Conservation (phyloP, 2,329 filamentous ascomycete genomes). For the Zymoseptoria brevis region DNA sequence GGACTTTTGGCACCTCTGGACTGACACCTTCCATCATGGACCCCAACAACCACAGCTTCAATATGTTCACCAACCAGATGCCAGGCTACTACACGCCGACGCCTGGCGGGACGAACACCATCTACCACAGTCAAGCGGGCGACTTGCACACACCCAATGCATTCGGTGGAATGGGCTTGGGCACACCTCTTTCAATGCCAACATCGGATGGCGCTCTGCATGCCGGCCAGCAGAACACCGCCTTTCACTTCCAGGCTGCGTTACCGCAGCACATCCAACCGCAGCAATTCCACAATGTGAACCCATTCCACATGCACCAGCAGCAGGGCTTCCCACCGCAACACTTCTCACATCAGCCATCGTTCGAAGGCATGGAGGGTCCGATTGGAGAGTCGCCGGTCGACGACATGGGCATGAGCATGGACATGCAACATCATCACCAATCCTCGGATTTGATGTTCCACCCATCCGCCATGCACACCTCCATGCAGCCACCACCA, state of each 20-base stretch:
- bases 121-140: conserved; percentile 76
- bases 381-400: conserved; percentile 58
- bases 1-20: conserved; percentile 46
- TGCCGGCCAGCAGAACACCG: conserved; percentile 47
- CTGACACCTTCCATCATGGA: conserved; percentile 87
- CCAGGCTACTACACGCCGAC: conserved; percentile 84
- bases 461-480: conserved; percentile 41
- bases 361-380: conserved; percentile 66
- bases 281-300: conserved; percentile 53
- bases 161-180: conserved; percentile 54
- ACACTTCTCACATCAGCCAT: conserved; percentile 71
- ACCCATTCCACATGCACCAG: conserved; percentile 58
- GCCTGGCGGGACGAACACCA: conserved; percentile 67
- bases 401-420: conserved; percentile 47
- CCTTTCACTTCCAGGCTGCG: conserved; percentile 59
- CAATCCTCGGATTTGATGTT: conserved; percentile 54
- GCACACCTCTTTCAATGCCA: conserved; percentile 76
- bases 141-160: conserved; percentile 79
- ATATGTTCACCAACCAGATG: conserved; percentile 66
- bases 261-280: conserved; percentile 51
- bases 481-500: conserved; percentile 39
- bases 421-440: conserved; percentile 46
- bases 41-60: conserved; percentile 73
- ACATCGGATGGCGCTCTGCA: conserved; percentile 59
- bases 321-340: conserved; percentile 62